These are phyloP conservation scores for Protomyces arabidopsidicola DNA, from an alignment of 1,139 yeast genomes.

Conservation along the genomic window DNA sequence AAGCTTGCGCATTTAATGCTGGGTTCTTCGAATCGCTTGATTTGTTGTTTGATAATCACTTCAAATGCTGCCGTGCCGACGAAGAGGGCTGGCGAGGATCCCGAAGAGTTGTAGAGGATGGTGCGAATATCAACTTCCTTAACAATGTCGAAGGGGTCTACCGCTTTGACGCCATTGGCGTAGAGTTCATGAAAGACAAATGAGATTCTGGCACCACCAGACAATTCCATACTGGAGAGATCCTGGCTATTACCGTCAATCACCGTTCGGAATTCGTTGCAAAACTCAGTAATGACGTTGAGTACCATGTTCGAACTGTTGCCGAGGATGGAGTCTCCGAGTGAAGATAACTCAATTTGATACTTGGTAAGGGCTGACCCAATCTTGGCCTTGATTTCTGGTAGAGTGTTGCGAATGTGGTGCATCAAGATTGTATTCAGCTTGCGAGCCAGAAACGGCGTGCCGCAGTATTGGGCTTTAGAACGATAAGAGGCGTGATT, in stretches of 20 bases:
- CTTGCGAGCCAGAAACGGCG: slow-evolving; percentile 92
- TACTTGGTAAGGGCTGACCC: slow-evolving; percentile 86
- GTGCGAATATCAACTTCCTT: slow-evolving; percentile 96
- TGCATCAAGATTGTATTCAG: slow-evolving; percentile 82
- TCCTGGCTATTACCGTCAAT: slow-evolving; percentile 92
- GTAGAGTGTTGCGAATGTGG: slow-evolving; percentile 90
- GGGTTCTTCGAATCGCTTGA: slow-evolving; percentile 91
- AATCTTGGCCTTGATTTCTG: slow-evolving; percentile 88
- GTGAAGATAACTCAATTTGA: slow-evolving; percentile 65
- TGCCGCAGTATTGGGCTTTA: slow-evolving; percentile 89
- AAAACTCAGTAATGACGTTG: slow-evolving; percentile 84
- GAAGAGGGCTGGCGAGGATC: slow-evolving; percentile 94
- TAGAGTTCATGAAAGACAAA: slow-evolving; percentile 96
- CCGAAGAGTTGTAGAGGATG: slow-evolving; percentile 86
- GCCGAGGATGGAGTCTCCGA: slow-evolving; percentile 76
- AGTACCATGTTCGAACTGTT: slow-evolving; percentile 86
- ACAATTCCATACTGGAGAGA: slow-evolving; percentile 74
- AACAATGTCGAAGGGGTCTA: slow-evolving; percentile 96
- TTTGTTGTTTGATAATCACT: slow-evolving; percentile 92
- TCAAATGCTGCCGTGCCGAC: slow-evolving; percentile 98
- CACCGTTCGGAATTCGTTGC: slow-evolving; percentile 87
- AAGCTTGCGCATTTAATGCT: slow-evolving; percentile 80
- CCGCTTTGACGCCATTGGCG: slow-evolving; percentile 83
- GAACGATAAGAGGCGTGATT: slow-evolving; percentile 93
- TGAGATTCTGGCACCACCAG: slow-evolving; percentile 97